Base-by-base conservation (phyloP, 2,329 filamentous ascomycete genomes). In the Cordyceps pruinosa region DNA sequence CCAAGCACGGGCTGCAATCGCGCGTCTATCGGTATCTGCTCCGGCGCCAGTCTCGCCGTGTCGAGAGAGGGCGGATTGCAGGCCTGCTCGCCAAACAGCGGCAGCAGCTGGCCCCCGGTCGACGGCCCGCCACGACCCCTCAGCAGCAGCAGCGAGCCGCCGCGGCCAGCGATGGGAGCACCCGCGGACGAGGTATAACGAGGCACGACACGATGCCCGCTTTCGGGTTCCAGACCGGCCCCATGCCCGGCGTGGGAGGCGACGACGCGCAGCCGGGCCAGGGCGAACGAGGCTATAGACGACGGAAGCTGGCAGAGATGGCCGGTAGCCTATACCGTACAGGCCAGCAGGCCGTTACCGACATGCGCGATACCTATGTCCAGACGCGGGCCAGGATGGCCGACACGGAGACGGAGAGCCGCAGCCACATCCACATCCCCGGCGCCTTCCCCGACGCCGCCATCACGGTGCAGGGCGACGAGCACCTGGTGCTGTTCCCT, bases 401-500 rank as follows among this genome's bases (percentile, higher is more conserved):
- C n/a, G 67, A 72, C 17, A 64, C 61, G 2, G 65, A 64, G 4
- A 56, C 61, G 9, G 66, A 70, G 10, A 64, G 59, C 15, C 63
- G 69, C 32, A 66, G 69, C 9, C 68, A 67, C 39, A 67, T 67
- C 49, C 69, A 73, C 45, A 88, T 89, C 30, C 87, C 90, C 0
- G 88, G 87, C 1, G 84, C 87, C 1, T 97, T 96, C 66, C 90
- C 91, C 0, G 87, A 96, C 63, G 88, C 90, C 19, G 83, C 87
- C n/a, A 88, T 96, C 59, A 83, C 88, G 17, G 82, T 85, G 12
- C 86, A 85, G 60, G 92, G 90, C 13, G 83, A 90, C 59, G 91
- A 97, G 69, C 90, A 97, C 73, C 90, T 99, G 85, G 84, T 99
- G 10, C 70, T 99, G 25, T 99, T 99, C 64, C 94, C 94, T 0